A percentile compares a stretch with the other conserved stretches of the same genome.
Evolutionary conservation across 2,329 filamentous ascomycete species (phyloP).

Genomic region (Fusarium fujikuroi): DNA sequence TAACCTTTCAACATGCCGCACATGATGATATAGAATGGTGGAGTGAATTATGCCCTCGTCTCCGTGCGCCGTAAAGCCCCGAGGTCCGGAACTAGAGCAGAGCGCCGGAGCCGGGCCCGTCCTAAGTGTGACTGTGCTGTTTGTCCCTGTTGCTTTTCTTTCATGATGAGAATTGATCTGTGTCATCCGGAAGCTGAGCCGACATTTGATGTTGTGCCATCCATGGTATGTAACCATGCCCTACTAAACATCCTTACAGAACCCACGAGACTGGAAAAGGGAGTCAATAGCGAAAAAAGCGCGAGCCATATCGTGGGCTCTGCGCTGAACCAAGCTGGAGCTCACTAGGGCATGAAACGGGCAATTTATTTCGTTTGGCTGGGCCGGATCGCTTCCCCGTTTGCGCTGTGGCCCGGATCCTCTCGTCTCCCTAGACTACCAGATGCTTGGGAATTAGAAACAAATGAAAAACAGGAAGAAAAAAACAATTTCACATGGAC

Average conservation of each 20-base stretch:
- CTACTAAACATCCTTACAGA: constrained; percentile 15
- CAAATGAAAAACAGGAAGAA: constrained; percentile 25
- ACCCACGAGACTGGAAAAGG: constrained; percentile 33
- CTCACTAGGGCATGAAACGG: constrained; percentile 39
- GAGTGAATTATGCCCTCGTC: constrained; percentile 7
- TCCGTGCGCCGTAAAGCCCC: constrained; percentile 32
- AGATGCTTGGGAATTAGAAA: constrained; percentile 39
- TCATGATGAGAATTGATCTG: constrained; percentile 1
- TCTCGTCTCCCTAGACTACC: constrained; percentile 44
- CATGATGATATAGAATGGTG: constrained; percentile 31
- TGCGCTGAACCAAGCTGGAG: constrained; percentile 32
- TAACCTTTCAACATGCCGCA: constrained; percentile 17
- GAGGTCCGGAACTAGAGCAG: constrained; percentile 21
- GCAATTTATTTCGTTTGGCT: constrained; percentile 42
- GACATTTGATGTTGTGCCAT: constrained; percentile 26
- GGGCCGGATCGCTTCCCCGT: constrained; percentile 43
- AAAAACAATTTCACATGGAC: constrained; percentile 35
- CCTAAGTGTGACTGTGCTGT: constrained; percentile 2
- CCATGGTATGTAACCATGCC: background rate
- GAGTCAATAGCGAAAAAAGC: constrained; percentile 33
- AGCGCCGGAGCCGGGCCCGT: constrained; percentile 1
- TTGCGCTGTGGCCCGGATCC: constrained; percentile 26
- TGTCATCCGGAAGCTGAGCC: constrained; percentile 28
- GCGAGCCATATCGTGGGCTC: constrained; percentile 37
- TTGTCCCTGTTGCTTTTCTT: constrained; percentile 15